phyloP scores from a whole-genome alignment of 169 alveolate genomes.

The Eimeria acervulina region DNA sequence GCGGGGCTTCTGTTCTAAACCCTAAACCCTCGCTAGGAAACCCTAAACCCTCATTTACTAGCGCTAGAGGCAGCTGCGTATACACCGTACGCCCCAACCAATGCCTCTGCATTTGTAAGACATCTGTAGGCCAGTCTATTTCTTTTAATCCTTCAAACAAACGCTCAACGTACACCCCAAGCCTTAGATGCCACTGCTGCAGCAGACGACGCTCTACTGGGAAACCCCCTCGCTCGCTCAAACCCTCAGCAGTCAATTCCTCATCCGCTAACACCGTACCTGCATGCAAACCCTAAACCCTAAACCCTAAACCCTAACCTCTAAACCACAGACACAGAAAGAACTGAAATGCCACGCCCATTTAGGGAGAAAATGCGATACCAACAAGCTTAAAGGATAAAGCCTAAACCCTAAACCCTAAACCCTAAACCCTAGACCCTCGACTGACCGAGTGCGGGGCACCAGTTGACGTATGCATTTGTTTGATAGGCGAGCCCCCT shows the following conservation, averaged over 20 bases:
- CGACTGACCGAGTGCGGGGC: conserved; percentile 89
- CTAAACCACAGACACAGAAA: neutral
- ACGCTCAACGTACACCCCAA: conserved; percentile 92
- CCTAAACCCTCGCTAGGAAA: neutral
- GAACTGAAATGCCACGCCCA: neutral
- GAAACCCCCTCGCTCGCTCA: conserved; percentile 93
- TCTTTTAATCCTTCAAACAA: conserved; percentile 88
- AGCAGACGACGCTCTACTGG: conserved; percentile 90
- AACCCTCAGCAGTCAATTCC: conserved; percentile 92
- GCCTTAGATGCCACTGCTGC: conserved; percentile 94
- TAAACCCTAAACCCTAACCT: conserved; percentile 73
- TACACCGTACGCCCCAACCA: conserved; percentile 93
- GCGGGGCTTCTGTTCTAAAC: neutral
- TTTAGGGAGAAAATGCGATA: too few species aligned
- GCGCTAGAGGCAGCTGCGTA: neutral
- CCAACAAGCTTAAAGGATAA: neutral
- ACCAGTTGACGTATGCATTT: conserved; percentile 93
- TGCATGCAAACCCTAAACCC: conserved; percentile 56
- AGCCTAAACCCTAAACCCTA: conserved; percentile 6
- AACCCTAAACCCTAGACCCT: neutral
- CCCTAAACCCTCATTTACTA: neutral
- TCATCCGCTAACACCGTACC: conserved; percentile 96
- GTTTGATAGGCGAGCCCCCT: conserved; percentile 92
- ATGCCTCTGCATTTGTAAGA: conserved; percentile 92
- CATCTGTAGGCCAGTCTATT: conserved; percentile 93